Evolutionary conservation across 2,329 filamentous ascomycete species (phyloP), one percentile per base, ranked within the genome.

Genomic region (Zasmidium citrigriseum): DNA sequence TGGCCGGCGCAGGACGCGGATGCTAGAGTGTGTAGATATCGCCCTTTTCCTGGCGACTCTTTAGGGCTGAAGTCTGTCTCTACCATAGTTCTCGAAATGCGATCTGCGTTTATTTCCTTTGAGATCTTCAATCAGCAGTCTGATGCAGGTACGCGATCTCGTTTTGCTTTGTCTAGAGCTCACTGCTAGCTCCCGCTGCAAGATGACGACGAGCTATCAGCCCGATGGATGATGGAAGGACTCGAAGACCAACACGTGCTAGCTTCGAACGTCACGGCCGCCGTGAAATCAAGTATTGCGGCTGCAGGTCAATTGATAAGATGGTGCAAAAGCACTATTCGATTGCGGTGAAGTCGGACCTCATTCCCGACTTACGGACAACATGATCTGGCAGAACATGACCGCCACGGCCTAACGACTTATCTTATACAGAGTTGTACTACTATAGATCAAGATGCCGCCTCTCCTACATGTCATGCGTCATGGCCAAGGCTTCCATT

Each of bases 401-500:
- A 11, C 14, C 34, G 14, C 5, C 14, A 7, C 16, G 14, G 14
- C 5, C 14, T 41, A 41, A 41, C 7, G 16, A 41, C n/a, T n/a
- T n/a, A n/a, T n/a, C n/a, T n/a, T n/a, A n/a, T n/a, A n/a, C n/a
- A n/a, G n/a, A n/a, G n/a, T n/a, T n/a, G n/a, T n/a, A n/a, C n/a
- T n/a, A n/a, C n/a, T n/a, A n/a, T n/a, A n/a, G n/a, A n/a, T n/a
- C 41, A 51, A 57, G 3, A 65, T 71, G 68, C 52, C 67, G 14
- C 68, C 67, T 7, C 58, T 64, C 34, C 23, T 70, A 14, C 66
- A 70, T 57, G 51, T 71, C 11, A 69, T 71, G 66, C 63, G 69
- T 29, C 69, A 72, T 59, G 70, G 66, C 1, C 67, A 71, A 63
- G 70, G 70, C 34, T 70, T 61, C 45, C 70, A 72, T 55, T 64